phyloP scores from a whole-genome alignment of 768 basidiomycete species.

The Mycena sanguinolenta region DNA sequence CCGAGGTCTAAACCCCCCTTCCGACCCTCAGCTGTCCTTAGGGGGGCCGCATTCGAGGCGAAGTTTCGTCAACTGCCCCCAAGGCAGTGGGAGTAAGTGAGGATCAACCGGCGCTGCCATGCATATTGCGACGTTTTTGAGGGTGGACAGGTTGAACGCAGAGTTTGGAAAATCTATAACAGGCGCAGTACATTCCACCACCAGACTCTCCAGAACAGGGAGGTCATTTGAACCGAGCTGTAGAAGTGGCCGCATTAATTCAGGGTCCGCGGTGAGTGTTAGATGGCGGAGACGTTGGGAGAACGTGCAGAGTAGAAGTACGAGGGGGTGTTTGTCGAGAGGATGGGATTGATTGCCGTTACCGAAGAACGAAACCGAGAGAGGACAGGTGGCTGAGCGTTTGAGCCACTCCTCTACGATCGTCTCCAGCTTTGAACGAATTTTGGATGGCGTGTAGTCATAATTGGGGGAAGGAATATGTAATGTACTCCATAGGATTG shows the following conservation, averaged over 20 bases:
- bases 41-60: not conserved
- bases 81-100: not conserved
- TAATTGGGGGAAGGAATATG: too few species aligned
- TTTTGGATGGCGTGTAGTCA: too few species aligned
- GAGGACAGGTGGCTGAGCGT: not conserved
- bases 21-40: not conserved
- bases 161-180: not conserved
- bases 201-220: not conserved
- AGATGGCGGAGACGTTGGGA: not conserved
- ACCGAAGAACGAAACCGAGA: slow-evolving; percentile 1
- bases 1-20: not conserved
- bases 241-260: not conserved
- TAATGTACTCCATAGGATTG: too few species aligned
- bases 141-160: not conserved
- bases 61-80: slow-evolving; percentile 8
- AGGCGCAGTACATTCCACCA: not conserved
- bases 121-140: not conserved
- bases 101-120: not conserved
- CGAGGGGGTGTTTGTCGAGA: not conserved
- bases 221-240: not conserved
- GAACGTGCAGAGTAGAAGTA: not conserved
- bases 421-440: not conserved
- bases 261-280: not conserved
- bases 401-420: not conserved
- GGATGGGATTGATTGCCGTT: not conserved